These are phyloP conservation scores for Didymellaceae sp. DNA, from an alignment of 2,329 filamentous ascomycete genomes.

Conservation along the genomic window DNA sequence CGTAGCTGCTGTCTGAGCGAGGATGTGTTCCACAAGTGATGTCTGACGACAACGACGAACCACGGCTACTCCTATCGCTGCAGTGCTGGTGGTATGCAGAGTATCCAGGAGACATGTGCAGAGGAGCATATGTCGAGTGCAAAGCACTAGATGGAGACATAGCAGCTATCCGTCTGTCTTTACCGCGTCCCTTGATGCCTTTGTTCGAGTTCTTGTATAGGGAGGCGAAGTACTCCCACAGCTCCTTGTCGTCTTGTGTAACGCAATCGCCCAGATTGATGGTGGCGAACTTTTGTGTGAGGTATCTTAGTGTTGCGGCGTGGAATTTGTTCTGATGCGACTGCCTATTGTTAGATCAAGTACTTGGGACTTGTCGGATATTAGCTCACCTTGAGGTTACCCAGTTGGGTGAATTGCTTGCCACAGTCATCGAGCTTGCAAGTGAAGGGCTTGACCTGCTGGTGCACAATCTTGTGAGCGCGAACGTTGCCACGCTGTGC, in stretches of 20 bases:
- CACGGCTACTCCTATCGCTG: conserved; percentile 45
- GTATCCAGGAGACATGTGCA: conserved; percentile 33
- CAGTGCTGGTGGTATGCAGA: conserved; percentile 32
- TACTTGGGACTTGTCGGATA: neutral
- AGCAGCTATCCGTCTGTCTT: conserved; percentile 71
- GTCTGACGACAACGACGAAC: conserved; percentile 46
- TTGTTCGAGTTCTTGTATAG: conserved; percentile 99
- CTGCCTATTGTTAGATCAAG: conserved; percentile 51
- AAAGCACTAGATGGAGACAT: conserved; percentile 35
- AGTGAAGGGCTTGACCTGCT: conserved; percentile 76
- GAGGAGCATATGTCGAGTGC: conserved; percentile 33
- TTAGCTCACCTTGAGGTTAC: conserved; percentile 79
- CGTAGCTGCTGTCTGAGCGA: conserved; percentile 35
- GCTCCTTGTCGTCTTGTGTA: conserved; percentile 71
- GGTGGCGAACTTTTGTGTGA: conserved; percentile 74
- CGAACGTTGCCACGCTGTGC: conserved; percentile 85
- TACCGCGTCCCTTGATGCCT: conserved; percentile 94
- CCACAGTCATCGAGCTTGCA: conserved; percentile 84
- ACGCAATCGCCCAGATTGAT: conserved; percentile 68
- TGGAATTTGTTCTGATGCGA: conserved; percentile 97
- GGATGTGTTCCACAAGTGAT: conserved; percentile 22
- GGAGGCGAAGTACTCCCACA: conserved; percentile 82
- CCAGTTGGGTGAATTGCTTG: conserved; percentile 87
- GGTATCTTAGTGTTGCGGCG: conserved; percentile 69
- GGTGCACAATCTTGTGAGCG: conserved; percentile 82